Base-by-base conservation (phyloP, 306 rosid genomes). In the Rosa multiflora region DNA sequence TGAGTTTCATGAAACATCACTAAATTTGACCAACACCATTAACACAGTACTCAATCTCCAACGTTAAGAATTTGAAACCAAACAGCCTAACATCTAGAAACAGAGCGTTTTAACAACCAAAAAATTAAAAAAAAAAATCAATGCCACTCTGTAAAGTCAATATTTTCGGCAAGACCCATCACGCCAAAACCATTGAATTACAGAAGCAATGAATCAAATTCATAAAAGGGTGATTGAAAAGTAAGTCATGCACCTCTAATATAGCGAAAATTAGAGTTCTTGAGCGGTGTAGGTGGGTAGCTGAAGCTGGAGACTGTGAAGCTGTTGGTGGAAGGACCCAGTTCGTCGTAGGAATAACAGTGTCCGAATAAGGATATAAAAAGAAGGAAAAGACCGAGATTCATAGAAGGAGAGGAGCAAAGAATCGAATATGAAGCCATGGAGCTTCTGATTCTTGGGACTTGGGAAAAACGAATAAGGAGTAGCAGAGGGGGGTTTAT, bases 251-350 rank as follows among this genome's bases (percentile, higher is more conserved):
- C 76, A 94, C 99, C 99, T 90, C 99, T 86, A 67, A 93, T 88
- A 79, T 92, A 95, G 10, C 89, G 95, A 26, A 81, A 86, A 67
- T 87, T 93, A 82, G 80, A 95, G 70, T 89, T 86, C 77, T 73
- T 80, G 79, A 95, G 76, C n/a, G 82, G 66, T 14, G 93, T 86
- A 59, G 86, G 69, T 49, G 96, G 96, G 82, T 91, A 95, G 77
- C 84, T 85, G 85, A 93, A 89, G 91, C 89, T 91, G 79, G 97
- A 95, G 85, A 91, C 78, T 70, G 88, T 91, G 81, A 85, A 87
- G 84, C 82, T 79, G 71, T 78, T 67, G 8, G 71, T 78, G 81
- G n/a, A 85, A 44, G 75, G 82, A 67, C 71, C 78, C 35, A 66
- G 73, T 73, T 84, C 83, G 67, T 75, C 82, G 58, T 37, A 64